Evolutionary conservation across 2,329 filamentous ascomycete genomes (phyloP).

Genomic region (Nemania diffusa): DNA sequence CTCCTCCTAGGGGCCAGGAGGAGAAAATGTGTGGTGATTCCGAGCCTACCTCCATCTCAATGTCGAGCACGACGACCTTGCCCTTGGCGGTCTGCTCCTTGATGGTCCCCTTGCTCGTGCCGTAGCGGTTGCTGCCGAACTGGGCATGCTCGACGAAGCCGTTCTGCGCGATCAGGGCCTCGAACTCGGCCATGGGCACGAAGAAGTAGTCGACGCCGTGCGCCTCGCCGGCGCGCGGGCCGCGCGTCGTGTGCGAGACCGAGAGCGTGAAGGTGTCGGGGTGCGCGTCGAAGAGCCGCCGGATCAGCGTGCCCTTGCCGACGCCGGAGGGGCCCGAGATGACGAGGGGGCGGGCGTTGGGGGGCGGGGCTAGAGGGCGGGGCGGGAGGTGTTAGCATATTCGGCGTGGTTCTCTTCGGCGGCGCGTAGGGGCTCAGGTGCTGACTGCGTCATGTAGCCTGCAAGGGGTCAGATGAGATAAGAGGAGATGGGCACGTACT

Average conservation of each 20-base stretch:
- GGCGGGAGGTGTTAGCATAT: constrained; percentile 14
- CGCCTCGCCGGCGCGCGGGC: constrained; percentile 77
- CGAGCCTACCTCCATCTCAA: constrained; percentile 86
- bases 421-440: background rate
- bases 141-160: constrained; percentile 87
- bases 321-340: constrained; percentile 84
- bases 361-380: constrained; percentile 42
- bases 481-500: constrained; percentile 41
- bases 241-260: constrained; percentile 81
- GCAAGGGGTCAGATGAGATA: background rate
- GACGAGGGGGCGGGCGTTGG: constrained; percentile 73
- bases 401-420: background rate
- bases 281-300: constrained; percentile 70
- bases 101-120: constrained; percentile 83
- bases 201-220: constrained; percentile 87
- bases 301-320: constrained; percentile 84
- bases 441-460: constrained; percentile 1
- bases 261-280: constrained; percentile 64
- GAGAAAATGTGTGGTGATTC: background rate
- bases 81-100: constrained; percentile 77
- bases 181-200: constrained; percentile 73
- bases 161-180: constrained; percentile 71
- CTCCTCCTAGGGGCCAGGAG: background rate
- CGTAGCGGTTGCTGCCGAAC: constrained; percentile 88
- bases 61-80: constrained; percentile 85